Evolutionary conservation across 139 green algal genomes (phyloP).

Genomic region (Coelastrella sp.): DNA sequence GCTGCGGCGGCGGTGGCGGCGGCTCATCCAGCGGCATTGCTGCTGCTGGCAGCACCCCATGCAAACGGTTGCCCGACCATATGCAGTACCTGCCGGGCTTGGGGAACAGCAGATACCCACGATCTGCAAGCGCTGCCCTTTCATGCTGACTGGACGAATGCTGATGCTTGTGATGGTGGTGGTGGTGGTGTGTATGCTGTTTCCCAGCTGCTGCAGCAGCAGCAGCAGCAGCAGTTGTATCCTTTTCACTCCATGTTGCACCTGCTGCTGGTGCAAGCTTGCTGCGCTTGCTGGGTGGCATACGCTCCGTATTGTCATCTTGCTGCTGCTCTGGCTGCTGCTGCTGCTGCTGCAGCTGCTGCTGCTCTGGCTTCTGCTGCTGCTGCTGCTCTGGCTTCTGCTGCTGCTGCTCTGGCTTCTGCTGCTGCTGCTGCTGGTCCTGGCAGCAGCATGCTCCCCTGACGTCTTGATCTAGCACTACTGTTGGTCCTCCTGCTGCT

Average conservation of each 20-base stretch:
- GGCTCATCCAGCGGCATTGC: not conserved
- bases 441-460: not conserved
- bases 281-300: not conserved
- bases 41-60: slow-evolving; percentile 60
- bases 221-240: not conserved
- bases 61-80: slow-evolving; percentile 58
- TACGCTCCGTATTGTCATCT: not conserved
- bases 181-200: not conserved
- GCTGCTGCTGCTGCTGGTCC: not conserved
- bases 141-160: not conserved
- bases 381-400: not conserved
- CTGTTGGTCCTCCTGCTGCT: slow-evolving; percentile 38
- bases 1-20: not conserved
- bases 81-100: slow-evolving; percentile 21
- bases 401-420: no score
- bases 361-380: not conserved
- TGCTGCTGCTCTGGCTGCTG: not conserved
- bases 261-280: not conserved
- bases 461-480: slow-evolving; percentile 52
- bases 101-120: slow-evolving; percentile 36
- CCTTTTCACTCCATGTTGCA: not conserved
- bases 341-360: slow-evolving; percentile 4
- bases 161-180: not conserved
- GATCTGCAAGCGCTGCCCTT: not conserved
- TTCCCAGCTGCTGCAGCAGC: not conserved